Evolutionary conservation across 108 stramenopile genomes (phyloP).

Genomic region (Pseudonitzschia pungens): DNA sequence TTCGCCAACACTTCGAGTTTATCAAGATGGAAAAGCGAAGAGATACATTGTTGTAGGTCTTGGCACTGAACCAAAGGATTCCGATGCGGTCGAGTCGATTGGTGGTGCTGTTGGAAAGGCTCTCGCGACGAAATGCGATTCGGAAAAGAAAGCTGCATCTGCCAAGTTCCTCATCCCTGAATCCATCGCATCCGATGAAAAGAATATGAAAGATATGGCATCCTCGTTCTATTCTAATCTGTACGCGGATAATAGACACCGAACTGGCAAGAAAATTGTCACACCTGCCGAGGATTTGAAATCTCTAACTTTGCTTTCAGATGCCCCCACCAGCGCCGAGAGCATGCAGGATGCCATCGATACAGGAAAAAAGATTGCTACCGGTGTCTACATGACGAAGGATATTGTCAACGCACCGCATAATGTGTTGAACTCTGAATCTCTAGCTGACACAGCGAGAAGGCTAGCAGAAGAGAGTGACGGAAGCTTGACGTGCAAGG

Average conservation of each 20-base stretch:
- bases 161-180: constrained; percentile 58
- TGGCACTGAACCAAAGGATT: constrained; percentile 45
- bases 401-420: constrained; percentile 98
- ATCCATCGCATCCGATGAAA: constrained; percentile 19
- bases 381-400: constrained; percentile 66
- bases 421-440: constrained; percentile 87
- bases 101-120: constrained; percentile 60
- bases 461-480: constrained; percentile 74
- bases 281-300: constrained; percentile 66
- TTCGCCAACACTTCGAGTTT: constrained; percentile 61
- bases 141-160: constrained; percentile 66
- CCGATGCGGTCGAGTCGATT: constrained; percentile 34
- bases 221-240: constrained; percentile 58
- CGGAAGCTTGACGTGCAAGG: constrained; percentile 71
- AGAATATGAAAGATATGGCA: constrained; percentile 48
- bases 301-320: constrained; percentile 49
- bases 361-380: constrained; percentile 59
- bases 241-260: constrained; percentile 85
- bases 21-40: constrained; percentile 40
- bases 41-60: constrained; percentile 66
- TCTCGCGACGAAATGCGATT: constrained; percentile 64
- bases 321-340: constrained; percentile 31
- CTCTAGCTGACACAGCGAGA: constrained; percentile 85
- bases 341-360: constrained; percentile 40
- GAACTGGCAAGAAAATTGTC: constrained; percentile 68